Conservation (phyloP, 257 asterid species). For the Linderniella brevidens region DNA sequence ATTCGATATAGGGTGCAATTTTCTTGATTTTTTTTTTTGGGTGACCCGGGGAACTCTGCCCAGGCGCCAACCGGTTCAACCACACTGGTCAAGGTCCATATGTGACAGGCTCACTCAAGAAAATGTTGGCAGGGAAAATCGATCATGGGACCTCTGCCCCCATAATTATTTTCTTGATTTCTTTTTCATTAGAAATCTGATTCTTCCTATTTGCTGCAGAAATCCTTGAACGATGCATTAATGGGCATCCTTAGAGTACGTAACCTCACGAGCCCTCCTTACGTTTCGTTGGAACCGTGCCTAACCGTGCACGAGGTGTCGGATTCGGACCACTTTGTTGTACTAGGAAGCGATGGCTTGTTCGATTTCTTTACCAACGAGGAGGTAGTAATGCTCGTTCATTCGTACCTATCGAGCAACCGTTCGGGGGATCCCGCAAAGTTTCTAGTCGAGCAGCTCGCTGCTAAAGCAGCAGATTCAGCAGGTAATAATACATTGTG, state of each 20-base stretch:
- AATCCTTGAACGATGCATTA: conserved; percentile 75
- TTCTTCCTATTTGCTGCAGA: conserved; percentile 24
- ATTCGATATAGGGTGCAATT: no score
- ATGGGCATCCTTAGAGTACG: conserved; percentile 91
- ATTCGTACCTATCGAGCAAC: conserved; percentile 33
- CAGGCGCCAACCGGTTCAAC: no score
- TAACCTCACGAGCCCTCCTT: conserved; percentile 83
- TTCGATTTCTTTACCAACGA: conserved; percentile 87
- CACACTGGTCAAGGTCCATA: no score
- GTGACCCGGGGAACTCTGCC: no score
- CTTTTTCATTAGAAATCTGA: not conserved
- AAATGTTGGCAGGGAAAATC: no score
- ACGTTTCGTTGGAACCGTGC: conserved; percentile 58
- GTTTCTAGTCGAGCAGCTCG: conserved; percentile 75
- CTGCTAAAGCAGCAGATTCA: conserved; percentile 80
- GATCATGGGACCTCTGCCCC: not conserved
- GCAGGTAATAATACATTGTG: conserved; percentile 46
- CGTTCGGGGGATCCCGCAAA: conserved; percentile 91
- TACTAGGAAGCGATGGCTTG: conserved; percentile 88
- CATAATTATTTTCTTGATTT: not conserved
- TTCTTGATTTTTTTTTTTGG: no score
- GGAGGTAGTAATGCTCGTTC: conserved; percentile 63
- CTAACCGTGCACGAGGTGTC: conserved; percentile 53
- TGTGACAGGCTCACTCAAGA: no score
- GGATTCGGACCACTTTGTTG: conserved; percentile 57